These are phyloP conservation scores for Suillus paluster DNA, from an alignment of 768 basidiomycete species.

Conservation along the genomic window DNA sequence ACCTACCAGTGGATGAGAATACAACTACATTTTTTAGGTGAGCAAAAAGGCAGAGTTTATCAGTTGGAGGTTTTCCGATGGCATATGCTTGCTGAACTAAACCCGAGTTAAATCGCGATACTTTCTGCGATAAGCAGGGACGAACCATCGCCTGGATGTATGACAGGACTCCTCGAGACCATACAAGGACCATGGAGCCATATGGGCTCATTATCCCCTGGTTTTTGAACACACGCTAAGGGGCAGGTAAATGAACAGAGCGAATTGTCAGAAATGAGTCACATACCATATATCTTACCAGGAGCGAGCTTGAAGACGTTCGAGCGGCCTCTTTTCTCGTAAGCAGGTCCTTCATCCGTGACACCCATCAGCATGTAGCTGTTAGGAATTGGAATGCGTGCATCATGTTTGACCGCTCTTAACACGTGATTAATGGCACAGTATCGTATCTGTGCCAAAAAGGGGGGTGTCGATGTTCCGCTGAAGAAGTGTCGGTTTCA, in stretches of 20 bases:
- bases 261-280: background rate
- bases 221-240: slow-evolving; percentile 63
- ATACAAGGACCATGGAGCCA: slow-evolving; percentile 65
- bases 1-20: slow-evolving; percentile 62
- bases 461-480: slow-evolving; percentile 55
- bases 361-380: slow-evolving; percentile 78
- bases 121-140: slow-evolving; percentile 1
- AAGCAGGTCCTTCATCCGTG: slow-evolving; percentile 80
- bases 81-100: slow-evolving; percentile 72
- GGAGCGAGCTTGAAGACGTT: slow-evolving; percentile 59
- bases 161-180: slow-evolving; percentile 74
- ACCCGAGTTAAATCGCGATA: slow-evolving; percentile 10
- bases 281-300: slow-evolving; percentile 70
- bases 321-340: slow-evolving; percentile 48
- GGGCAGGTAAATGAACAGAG: slow-evolving; percentile 2
- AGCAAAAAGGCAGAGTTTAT: slow-evolving; percentile 57
- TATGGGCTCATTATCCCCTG: slow-evolving; percentile 49
- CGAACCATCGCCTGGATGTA: slow-evolving; percentile 76
- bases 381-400: slow-evolving; percentile 71
- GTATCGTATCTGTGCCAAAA: slow-evolving; percentile 59
- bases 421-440: slow-evolving; percentile 68
- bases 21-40: slow-evolving; percentile 75
- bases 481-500: slow-evolving; percentile 41
- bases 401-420: slow-evolving; percentile 75
- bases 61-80: slow-evolving; percentile 69